Percentiles rank a stretch among this genome's conserved stretches.
These are phyloP conservation scores for Candida manassasensis DNA, from an alignment of 805 yeast species.

Conservation along the genomic window DNA sequence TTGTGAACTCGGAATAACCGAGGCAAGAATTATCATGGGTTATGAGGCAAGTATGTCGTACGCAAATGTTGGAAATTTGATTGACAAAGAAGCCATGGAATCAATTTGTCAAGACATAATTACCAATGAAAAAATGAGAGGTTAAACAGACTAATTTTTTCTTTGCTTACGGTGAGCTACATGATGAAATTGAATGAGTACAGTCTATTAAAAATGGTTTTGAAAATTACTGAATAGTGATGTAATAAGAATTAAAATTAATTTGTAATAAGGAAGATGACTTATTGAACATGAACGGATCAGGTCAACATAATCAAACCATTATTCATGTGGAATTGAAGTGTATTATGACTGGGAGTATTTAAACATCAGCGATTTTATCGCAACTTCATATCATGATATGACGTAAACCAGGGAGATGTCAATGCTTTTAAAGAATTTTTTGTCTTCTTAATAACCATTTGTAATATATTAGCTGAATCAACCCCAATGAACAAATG, in stretches of 20 bases:
- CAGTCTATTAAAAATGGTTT: too few species aligned
- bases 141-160: conserved; percentile 27
- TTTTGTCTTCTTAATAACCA: conserved; percentile 26
- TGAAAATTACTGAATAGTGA: too few species aligned
- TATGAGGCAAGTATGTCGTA: conserved; percentile 88
- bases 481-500: conserved; percentile 25
- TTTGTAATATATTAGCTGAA: conserved; percentile 28
- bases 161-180: not conserved
- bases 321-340: too few species aligned
- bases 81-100: conserved; percentile 70
- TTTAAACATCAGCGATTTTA: too few species aligned
- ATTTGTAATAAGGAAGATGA: too few species aligned
- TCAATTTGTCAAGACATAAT: conserved; percentile 69
- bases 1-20: conserved; percentile 84
- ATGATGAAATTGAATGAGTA: too few species aligned
- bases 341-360: too few species aligned
- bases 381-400: too few species aligned
- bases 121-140: conserved; percentile 72
- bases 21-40: conserved; percentile 69
- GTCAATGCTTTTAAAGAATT: conserved; percentile 7
- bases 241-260: too few species aligned
- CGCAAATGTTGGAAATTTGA: conserved; percentile 61
- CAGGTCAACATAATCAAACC: too few species aligned
- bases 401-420: too few species aligned
- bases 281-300: too few species aligned